Base-by-base conservation (phyloP, 2,329 filamentous ascomycete species). In the Chalaropsis thielavioides region DNA sequence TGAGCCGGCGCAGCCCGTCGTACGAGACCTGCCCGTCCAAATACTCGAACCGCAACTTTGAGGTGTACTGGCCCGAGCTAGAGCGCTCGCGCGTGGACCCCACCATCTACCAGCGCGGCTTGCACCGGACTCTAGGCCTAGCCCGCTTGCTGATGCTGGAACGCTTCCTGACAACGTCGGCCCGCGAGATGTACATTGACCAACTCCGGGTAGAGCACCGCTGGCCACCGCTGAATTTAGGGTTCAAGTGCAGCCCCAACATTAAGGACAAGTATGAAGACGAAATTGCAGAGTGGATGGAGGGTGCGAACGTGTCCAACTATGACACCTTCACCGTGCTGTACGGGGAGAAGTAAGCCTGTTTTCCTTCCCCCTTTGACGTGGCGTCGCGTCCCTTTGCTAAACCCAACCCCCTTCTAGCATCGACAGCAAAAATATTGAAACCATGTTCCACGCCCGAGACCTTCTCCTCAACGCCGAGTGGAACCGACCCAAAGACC, bases 1-100 rank as follows among this genome's bases (percentile, higher is more conserved):
- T 95, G 43, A 85, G 83, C 3, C 82, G 90, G 22, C 84, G 90
- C 51, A 92, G 88, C 19, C 89, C 90, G 0, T 94, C 89, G 0
- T 95, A 95, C 69, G 90, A 95, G 71, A 95, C 90, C 69, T 85
- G 90, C 10, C 79, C 95, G 13, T 89, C 88, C 17, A 95, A 95
- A 73, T 92, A 95, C 73, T 88, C 87, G 15, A 88, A 88, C 71
- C 80, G 90, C 54, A 89, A 89, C 17, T 95, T 95, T 69, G 90
- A 95, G 73, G 83, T 92, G 0, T 87, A 88, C 72, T 95, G 89
- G 85, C 81, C 86, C 0, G 79, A 84, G 10, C 78, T 95, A 15
- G 86, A 94, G 68, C 83, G 90, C 19, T 82, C 82, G n/a, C 81
- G 83, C 11, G 77, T 95, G 64, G 90, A 95, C 70, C 90, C 90